Conservation (phyloP, 2,329 filamentous ascomycete genomes). For the Escovopsis sp. region DNA sequence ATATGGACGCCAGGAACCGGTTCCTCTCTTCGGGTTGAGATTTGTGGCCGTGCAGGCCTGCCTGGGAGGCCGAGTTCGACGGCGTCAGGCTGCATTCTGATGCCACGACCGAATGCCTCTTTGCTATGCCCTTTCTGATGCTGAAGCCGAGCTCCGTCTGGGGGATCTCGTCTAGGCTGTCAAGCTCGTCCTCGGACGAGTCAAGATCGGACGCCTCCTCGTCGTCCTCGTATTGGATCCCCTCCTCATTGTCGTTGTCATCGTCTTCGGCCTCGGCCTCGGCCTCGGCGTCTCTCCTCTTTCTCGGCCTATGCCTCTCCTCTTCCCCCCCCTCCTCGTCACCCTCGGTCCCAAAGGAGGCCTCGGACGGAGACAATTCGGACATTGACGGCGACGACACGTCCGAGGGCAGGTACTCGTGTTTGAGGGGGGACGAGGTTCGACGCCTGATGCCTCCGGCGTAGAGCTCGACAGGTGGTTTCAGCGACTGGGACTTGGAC, state of each 20-base stretch:
- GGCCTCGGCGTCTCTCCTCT: background rate
- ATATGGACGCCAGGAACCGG: constrained; percentile 39
- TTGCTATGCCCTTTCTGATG: constrained; percentile 25
- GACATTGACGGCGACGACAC: constrained; percentile 40
- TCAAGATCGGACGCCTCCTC: constrained; percentile 11
- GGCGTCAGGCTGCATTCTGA: constrained; percentile 53
- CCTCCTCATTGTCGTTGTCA: constrained; percentile 24
- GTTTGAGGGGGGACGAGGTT: constrained; percentile 85
- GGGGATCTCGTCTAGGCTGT: constrained; percentile 40
- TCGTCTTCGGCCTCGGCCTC: constrained; percentile 15
- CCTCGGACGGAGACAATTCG: constrained; percentile 3
- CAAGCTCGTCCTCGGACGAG: constrained; percentile 40
- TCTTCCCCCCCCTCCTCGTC: constrained; percentile 2
- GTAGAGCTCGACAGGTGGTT: constrained; percentile 25
- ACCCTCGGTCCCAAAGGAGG: constrained; percentile 3
- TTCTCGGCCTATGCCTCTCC: background rate
- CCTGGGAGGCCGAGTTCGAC: constrained; percentile 71
- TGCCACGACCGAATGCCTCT: constrained; percentile 24
- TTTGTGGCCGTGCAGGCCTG: constrained; percentile 36
- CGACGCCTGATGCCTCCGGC: constrained; percentile 43
- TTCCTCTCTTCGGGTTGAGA: constrained; percentile 30
- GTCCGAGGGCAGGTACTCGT: constrained; percentile 85
- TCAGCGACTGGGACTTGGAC: constrained; percentile 9
- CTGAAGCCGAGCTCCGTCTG: constrained; percentile 45
- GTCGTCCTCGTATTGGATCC: background rate